Evolutionary conservation across 345 rosid species (phyloP), one percentile per base, ranked within the genome.

Genomic region (Acer yangbiense): DNA sequence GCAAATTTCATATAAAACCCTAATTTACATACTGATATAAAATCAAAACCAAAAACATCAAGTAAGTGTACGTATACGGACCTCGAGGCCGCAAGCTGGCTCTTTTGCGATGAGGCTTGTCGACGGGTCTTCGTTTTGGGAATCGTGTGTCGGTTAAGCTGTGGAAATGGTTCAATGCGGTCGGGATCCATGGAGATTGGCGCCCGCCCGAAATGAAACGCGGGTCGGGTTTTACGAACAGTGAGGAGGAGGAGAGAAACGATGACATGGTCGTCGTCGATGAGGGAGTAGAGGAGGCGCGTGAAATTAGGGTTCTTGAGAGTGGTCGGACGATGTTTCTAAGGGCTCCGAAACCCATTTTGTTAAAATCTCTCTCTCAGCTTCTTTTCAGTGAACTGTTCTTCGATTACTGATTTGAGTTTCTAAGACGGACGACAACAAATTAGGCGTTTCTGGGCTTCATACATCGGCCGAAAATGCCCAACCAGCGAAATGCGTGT

Each of bases 91-190:
- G 90, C 83, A 93, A 57, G 87, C 88, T 85, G 76, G 87, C 85
- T 79, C 98, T 78, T 79, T 95, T 95, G 23, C 90, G 90, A 57
- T 90, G 91, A 69, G 98, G 90, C 79, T 89, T 91, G 71, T 88
- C 83, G 62, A 85, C 83, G 41, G 98, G 98, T 76, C 95, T 83
- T 77, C 97, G 90, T 89, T 93, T 95, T 5, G 95, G 97, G 16
- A 71, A 89, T 27, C 95, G 88, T 1, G 83, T 77, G 75, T 95
- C 98, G 2, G 92, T 92, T 60, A 94, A 83, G 78, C 89, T 84
- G 78, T 93, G 91, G 20, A 88, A 76, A 23, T 71, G 82, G 70
- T 73, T 83, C 6, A 21, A 81, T 7, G 27, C 64, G 27, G 64
- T 25, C 11, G 88, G 88, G 29, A 76, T 69, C 92, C 87, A 86